Conservation (phyloP, 1,139 yeast genomes). For the Taphrina populina region DNA sequence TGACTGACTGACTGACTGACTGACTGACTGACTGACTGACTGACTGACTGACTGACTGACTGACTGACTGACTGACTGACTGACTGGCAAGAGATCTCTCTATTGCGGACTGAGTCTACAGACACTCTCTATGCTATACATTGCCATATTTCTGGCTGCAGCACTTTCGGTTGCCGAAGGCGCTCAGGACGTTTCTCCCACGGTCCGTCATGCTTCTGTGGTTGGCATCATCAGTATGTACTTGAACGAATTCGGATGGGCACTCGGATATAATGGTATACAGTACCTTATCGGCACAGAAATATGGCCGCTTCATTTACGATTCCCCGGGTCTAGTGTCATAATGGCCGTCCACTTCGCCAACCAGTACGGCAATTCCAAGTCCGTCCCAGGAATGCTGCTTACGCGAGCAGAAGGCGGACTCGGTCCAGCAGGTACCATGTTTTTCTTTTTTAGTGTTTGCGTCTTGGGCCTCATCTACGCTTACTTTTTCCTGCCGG, state of each 20-base stretch:
- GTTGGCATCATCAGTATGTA: slow-evolving; percentile 44
- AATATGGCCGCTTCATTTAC: slow-evolving; percentile 57
- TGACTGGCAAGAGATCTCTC: slow-evolving; percentile 54
- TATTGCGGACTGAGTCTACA: slow-evolving; percentile 49
- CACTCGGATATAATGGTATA: slow-evolving; percentile 60
- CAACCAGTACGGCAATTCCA: slow-evolving; percentile 50
- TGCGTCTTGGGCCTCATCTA: slow-evolving; percentile 30
- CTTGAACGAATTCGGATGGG: slow-evolving; percentile 61
- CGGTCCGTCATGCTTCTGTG: slow-evolving; percentile 12
- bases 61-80: slow-evolving; percentile 51
- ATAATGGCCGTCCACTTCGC: slow-evolving; percentile 61
- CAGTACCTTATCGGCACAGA: slow-evolving; percentile 54
- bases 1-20: slow-evolving; percentile 51
- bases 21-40: no score
- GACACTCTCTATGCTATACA: slow-evolving; percentile 45
- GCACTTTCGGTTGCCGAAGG: slow-evolving; percentile 45
- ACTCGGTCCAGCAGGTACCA: slow-evolving; percentile 24
- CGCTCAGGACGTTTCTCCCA: slow-evolving; percentile 1
- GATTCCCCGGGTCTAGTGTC: slow-evolving; percentile 56
- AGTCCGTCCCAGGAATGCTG: slow-evolving; percentile 28
- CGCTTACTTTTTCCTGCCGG: slow-evolving; percentile 31
- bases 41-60: no score
- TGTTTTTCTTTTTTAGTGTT: slow-evolving; percentile 22
- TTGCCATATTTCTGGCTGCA: slow-evolving; percentile 52
- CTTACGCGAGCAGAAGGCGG: slow-evolving; percentile 26